These are phyloP conservation scores for Dothidotthia symphoricarpi DNA, from an alignment of 2,329 filamentous ascomycete genomes.

Conservation along the genomic window DNA sequence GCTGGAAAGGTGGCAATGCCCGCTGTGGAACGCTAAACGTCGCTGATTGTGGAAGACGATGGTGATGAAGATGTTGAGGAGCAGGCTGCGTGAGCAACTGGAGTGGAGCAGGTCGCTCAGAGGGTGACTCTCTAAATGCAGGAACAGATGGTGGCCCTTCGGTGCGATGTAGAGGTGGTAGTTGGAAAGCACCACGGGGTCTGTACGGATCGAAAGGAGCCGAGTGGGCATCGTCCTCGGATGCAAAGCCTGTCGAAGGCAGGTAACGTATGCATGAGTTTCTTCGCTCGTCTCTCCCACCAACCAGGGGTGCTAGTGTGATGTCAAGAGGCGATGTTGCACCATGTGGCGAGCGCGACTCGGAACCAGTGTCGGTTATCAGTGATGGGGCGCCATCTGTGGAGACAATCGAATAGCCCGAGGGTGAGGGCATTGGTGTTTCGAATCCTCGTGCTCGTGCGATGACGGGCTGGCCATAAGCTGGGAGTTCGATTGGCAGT, in stretches of 20 bases:
- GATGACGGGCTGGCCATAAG: constrained; percentile 21
- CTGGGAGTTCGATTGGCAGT: constrained; percentile 31
- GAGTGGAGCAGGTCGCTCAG: constrained; percentile 21
- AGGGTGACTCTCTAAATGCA: constrained; percentile 18
- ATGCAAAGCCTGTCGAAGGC: constrained; percentile 41
- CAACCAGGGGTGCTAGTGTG: constrained; percentile 38
- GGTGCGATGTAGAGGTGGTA: constrained; percentile 33
- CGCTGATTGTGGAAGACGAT: constrained; percentile 31
- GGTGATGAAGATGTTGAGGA: constrained; percentile 32
- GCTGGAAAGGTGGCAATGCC: constrained; percentile 34
- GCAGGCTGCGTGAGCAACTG: constrained; percentile 35
- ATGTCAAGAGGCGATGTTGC: constrained; percentile 50
- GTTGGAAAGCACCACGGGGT: constrained; percentile 34
- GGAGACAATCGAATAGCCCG: constrained; percentile 62
- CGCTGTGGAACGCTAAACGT: constrained; percentile 25
- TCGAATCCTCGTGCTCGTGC: constrained; percentile 45
- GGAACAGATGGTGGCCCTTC: constrained; percentile 14
- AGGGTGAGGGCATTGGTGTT: constrained; percentile 62
- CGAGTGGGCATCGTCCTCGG: constrained; percentile 35
- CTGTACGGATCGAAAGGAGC: constrained; percentile 25
- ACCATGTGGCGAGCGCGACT: constrained; percentile 48
- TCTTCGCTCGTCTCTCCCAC: constrained; percentile 38
- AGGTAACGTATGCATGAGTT: constrained; percentile 39
- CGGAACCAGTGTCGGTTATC: constrained; percentile 62
- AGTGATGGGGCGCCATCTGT: constrained; percentile 65